These are phyloP conservation scores for Vitis hybrid DNA, from an alignment of 177 flowering plant genomes.

Conservation along the genomic window DNA sequence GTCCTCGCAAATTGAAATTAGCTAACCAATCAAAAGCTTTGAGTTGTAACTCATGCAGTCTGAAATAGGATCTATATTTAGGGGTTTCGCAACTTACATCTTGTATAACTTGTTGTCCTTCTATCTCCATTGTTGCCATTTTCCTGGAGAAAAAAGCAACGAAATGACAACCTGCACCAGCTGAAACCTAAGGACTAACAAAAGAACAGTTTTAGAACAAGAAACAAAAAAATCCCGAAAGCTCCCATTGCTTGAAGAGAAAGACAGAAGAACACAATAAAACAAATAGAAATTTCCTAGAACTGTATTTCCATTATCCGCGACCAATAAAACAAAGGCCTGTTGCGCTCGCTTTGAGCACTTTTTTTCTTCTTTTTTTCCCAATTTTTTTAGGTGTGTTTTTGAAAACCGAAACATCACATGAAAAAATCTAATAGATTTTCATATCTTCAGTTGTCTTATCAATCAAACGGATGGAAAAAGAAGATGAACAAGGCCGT, in stretches of 20 bases:
- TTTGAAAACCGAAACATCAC: too few relatives aligned
- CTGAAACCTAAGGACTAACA: background rate
- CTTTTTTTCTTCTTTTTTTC: too few relatives aligned
- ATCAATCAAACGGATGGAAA: too few relatives aligned
- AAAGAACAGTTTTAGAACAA: background rate
- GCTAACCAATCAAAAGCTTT: background rate
- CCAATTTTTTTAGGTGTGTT: too few relatives aligned
- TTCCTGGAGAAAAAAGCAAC: too few relatives aligned
- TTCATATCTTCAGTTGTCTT: too few relatives aligned
- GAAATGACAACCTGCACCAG: background rate
- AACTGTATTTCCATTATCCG: background rate
- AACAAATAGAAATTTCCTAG: background rate
- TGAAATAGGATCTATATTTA: background rate
- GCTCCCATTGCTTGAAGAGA: background rate
- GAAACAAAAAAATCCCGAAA: background rate
- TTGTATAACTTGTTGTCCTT: background rate
- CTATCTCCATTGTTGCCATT: conserved; percentile 13
- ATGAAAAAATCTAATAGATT: too few relatives aligned
- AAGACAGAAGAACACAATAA: background rate
- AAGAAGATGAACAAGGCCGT: too few relatives aligned
- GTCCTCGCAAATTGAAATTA: background rate
- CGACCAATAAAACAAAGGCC: too few relatives aligned
- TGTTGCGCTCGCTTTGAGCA: too few relatives aligned
- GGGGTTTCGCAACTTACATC: conserved; percentile 13
- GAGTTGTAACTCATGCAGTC: background rate